Evolutionary conservation across 208 protist genomes (phyloP).

Genomic region (Wallacemonas collosoma): DNA sequence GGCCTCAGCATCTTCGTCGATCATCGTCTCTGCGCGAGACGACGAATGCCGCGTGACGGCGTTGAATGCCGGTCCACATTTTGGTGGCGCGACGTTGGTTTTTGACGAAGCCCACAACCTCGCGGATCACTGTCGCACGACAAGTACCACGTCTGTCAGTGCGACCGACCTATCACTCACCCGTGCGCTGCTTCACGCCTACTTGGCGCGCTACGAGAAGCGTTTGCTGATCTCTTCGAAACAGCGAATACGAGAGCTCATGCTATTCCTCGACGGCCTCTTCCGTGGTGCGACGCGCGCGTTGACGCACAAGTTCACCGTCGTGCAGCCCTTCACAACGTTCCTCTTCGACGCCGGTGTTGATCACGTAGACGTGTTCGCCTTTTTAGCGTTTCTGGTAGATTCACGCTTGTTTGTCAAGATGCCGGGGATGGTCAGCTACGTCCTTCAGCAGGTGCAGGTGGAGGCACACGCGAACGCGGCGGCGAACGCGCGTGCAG

Average conservation of each 20-base stretch:
- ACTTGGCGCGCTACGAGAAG: conserved; percentile 71
- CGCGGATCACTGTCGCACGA: conserved; percentile 88
- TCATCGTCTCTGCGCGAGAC: neutral
- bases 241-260: conserved; percentile 84
- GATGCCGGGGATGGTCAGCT: conserved; percentile 65
- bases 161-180: conserved; percentile 43
- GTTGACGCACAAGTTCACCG: neutral
- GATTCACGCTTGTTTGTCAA: conserved; percentile 68
- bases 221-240: conserved; percentile 89
- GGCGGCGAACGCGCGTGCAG: neutral
- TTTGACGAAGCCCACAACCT: conserved; percentile 98
- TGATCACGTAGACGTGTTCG: conserved; percentile 73
- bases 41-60: conserved; percentile 32
- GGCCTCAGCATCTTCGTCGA: too few species aligned
- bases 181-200: conserved; percentile 51
- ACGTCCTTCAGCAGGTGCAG: conserved; percentile 19
- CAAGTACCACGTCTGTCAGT: conserved; percentile 63
- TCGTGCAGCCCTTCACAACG: conserved; percentile 34
- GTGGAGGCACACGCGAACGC: neutral
- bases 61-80: conserved; percentile 37
- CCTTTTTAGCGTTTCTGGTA: conserved; percentile 55
- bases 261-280: conserved; percentile 58
- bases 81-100: conserved; percentile 86
- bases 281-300: neutral
- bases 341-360: conserved; percentile 81